These are phyloP conservation scores for Nepenthes alata DNA, from an alignment of 179 eudicot genomes.

Conservation along the genomic window DNA sequence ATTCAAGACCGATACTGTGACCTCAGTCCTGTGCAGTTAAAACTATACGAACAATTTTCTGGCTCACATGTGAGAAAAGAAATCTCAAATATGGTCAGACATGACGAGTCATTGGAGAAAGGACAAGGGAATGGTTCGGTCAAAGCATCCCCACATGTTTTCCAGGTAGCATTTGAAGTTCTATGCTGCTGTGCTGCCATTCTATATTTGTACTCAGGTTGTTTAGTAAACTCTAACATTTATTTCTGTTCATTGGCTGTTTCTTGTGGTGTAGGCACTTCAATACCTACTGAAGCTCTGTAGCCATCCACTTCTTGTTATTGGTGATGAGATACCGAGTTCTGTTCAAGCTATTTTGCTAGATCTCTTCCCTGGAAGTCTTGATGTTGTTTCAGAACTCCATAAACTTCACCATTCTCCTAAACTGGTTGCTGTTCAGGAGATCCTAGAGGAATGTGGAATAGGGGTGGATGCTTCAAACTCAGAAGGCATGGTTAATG, in stretches of 20 bases:
- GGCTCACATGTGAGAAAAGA: constrained; percentile 77
- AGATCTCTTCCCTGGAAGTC: constrained; percentile 42
- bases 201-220: neutral
- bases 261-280: constrained; percentile 46
- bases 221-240: too few relatives aligned
- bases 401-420: constrained; percentile 92
- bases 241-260: constrained; percentile 1
- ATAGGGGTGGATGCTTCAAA: constrained; percentile 71
- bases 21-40: constrained; percentile 82
- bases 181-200: neutral
- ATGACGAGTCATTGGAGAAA: constrained; percentile 39
- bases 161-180: constrained; percentile 38
- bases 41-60: constrained; percentile 88
- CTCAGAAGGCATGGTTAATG: constrained; percentile 55
- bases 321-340: constrained; percentile 63
- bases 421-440: constrained; percentile 90
- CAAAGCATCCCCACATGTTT: constrained; percentile 78
- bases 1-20: constrained; percentile 99
- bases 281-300: constrained; percentile 93
- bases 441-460: constrained; percentile 97
- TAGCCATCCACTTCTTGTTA: constrained; percentile 94
- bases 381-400: constrained; percentile 61
- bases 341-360: constrained; percentile 43
- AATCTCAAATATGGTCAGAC: constrained; percentile 59
- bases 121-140: constrained; percentile 48